Percentiles rank a stretch among this genome's conserved stretches.
phyloP scores from a whole-genome alignment of 1,284 basidiomycete genomes.

The Athelia sp. region DNA sequence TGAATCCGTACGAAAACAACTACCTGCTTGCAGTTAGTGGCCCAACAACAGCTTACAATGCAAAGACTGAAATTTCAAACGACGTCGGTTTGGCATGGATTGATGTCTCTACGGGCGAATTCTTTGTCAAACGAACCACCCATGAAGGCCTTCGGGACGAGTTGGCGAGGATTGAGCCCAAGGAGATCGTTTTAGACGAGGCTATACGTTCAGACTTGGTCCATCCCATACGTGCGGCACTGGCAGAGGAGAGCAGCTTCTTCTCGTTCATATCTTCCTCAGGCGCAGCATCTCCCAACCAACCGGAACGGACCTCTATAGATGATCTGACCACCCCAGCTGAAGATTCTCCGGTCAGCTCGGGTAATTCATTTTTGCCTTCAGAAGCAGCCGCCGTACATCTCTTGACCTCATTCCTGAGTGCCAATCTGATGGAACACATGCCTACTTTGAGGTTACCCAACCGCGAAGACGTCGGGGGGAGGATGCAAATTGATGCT shows the following conservation, averaged over 20 bases:
- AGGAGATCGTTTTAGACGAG: conserved; percentile 73
- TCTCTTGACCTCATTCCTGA: conserved; percentile 68
- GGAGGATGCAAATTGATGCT: conserved; percentile 85
- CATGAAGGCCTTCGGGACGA: conserved; percentile 70
- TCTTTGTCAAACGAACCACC: conserved; percentile 68
- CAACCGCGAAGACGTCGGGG: conserved; percentile 48
- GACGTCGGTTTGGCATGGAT: conserved; percentile 79
- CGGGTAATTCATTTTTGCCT: conserved; percentile 18
- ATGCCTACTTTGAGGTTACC: conserved; percentile 69
- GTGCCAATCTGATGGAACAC: conserved; percentile 70
- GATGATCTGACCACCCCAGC: conserved; percentile 1
- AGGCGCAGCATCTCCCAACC: not conserved
- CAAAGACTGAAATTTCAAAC: conserved; percentile 7
- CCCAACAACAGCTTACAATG: conserved; percentile 4
- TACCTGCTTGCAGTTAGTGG: conserved; percentile 75
- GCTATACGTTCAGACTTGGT: conserved; percentile 29
- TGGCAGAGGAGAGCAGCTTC: conserved; percentile 49
- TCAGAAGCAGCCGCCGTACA: conserved; percentile 56
- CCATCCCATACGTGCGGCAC: conserved; percentile 40
- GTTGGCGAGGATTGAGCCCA: conserved; percentile 76
- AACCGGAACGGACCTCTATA: not conserved
- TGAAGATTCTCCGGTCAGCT: not conserved
- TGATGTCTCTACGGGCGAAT: conserved; percentile 93
- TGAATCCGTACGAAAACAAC: conserved; percentile 83
- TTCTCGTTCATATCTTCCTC: conserved; percentile 37